phyloP scores from a whole-genome alignment of 2,329 filamentous ascomycete genomes.

The Aspergillus terreus region DNA sequence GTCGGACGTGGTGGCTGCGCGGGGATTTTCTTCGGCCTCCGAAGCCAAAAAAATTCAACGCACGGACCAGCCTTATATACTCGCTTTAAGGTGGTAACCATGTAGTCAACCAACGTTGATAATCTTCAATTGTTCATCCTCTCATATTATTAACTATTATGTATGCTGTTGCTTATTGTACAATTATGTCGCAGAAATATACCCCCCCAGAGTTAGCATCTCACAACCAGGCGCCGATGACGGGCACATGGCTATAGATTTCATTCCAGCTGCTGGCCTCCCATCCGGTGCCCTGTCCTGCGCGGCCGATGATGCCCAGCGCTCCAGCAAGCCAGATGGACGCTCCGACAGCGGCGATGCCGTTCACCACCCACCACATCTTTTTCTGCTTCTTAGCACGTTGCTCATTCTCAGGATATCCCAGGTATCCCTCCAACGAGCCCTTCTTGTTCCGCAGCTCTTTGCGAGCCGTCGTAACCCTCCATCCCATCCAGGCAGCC shows the following conservation, averaged over 20 bases:
- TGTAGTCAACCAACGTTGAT: too few species aligned
- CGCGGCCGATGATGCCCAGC: slow-evolving; percentile 71
- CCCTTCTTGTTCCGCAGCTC: slow-evolving; percentile 24
- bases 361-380: slow-evolving; percentile 70
- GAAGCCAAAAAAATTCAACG: neutral
- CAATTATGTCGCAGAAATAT: neutral
- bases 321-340: slow-evolving; percentile 78
- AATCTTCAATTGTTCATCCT: too few species aligned
- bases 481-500: slow-evolving; percentile 71
- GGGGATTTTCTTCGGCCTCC: too few species aligned
- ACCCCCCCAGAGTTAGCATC: neutral
- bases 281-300: slow-evolving; percentile 70
- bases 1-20: too few species aligned
- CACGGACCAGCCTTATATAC: too few species aligned
- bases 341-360: slow-evolving; percentile 54
- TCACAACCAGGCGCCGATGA: slow-evolving; percentile 52
- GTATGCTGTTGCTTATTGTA: neutral
- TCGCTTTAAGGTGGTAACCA: too few species aligned
- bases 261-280: slow-evolving; percentile 75
- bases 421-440: slow-evolving; percentile 30
- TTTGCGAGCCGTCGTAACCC: slow-evolving; percentile 35
- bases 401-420: slow-evolving; percentile 48
- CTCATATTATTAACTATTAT: neutral
- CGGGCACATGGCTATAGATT: slow-evolving; percentile 60
- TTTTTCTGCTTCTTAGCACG: slow-evolving; percentile 54